Evolutionary conservation across 208 protist genomes (phyloP), one percentile per base, ranked within the genome.

Genomic region (Leishmania tarentolae): DNA sequence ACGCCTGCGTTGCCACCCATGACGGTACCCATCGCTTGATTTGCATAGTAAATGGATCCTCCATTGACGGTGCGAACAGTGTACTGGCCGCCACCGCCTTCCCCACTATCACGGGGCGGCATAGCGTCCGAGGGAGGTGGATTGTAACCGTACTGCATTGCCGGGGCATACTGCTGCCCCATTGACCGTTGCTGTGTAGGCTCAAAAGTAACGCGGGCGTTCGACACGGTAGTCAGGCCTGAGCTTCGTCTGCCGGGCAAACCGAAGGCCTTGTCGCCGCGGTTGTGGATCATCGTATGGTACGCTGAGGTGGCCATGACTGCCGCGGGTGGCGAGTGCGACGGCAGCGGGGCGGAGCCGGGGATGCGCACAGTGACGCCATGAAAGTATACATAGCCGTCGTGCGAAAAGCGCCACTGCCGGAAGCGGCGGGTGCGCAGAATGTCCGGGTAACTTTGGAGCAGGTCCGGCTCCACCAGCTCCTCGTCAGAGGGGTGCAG

Each of bases 321-420:
- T 3, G 63, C 73, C 42, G 74, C 65, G 52, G 21, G 66, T n/a
- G 52, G n/a, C 2, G 76, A 40, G 21, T 65, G 31, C 69, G 65
- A 68, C 35, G 59, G 24, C 59, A 53, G 79, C 28, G 70, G 73
- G 0, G 79, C 72, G 1, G 79, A 70, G 31, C 81, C 81, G 3
- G 84, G 81, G 59, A 88, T 78, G 57, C 86, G 80, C 77, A 89
- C 65, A 5, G 88, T 85, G 56, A 92, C 84, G 37, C 89, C 82
- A 56, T 92, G 89, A n/a, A 92, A 92, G 76, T 88, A 92, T 3
- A 87, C 79, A 66, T 87, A 92, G 19, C 89, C 89, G 80, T 90
- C 86, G 53, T 86, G 81, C 1, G 84, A 83, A 44, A 90, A 86
- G 78, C 84, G 84, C 87, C 86, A 92, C 65, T 87, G 79, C 40